phyloP scores from a whole-genome alignment of 257 asterid genomes.

The Plantago elongata region DNA sequence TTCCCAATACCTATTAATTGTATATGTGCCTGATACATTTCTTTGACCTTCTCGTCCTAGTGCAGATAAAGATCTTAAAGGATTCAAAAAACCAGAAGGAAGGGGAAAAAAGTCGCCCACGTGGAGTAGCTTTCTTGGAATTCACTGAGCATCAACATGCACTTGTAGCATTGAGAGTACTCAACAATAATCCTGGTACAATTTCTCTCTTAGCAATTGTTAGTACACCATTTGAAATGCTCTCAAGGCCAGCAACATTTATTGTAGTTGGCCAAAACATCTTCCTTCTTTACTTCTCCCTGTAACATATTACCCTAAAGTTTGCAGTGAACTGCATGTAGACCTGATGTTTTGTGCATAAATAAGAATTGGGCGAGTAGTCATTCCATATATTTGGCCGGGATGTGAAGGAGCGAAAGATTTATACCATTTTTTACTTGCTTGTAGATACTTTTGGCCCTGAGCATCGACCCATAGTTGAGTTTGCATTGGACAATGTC shows the following conservation, averaged over 20 bases:
- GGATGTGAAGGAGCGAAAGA: too few species aligned
- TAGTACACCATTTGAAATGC: too few species aligned
- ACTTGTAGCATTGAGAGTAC: slow-evolving; percentile 95
- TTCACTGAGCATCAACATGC: slow-evolving; percentile 98
- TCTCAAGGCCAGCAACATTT: too few species aligned
- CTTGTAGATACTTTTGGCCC: slow-evolving; percentile 68
- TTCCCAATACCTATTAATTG: neutral
- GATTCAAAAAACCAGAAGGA: slow-evolving; percentile 54
- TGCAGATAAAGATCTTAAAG: slow-evolving; percentile 71
- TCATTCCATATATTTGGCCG: too few species aligned
- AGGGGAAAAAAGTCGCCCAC: slow-evolving; percentile 55
- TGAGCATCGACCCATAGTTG: slow-evolving; percentile 94
- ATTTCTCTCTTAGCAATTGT: slow-evolving; percentile 7
- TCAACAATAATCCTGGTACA: slow-evolving; percentile 86
- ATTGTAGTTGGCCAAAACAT: too few species aligned
- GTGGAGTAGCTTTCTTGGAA: slow-evolving; percentile 93
- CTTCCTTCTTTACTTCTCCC: neutral
- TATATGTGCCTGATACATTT: neutral
- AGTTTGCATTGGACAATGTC: slow-evolving; percentile 89
- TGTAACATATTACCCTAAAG: neutral
- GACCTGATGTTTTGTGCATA: neutral
- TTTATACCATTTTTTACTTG: neutral
- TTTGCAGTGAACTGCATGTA: neutral
- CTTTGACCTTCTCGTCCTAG: slow-evolving; percentile 13
- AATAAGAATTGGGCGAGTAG: too few species aligned